These are phyloP conservation scores for Echeveria elegans DNA, from an alignment of 164 flowering plant genomes.

Conservation along the genomic window DNA sequence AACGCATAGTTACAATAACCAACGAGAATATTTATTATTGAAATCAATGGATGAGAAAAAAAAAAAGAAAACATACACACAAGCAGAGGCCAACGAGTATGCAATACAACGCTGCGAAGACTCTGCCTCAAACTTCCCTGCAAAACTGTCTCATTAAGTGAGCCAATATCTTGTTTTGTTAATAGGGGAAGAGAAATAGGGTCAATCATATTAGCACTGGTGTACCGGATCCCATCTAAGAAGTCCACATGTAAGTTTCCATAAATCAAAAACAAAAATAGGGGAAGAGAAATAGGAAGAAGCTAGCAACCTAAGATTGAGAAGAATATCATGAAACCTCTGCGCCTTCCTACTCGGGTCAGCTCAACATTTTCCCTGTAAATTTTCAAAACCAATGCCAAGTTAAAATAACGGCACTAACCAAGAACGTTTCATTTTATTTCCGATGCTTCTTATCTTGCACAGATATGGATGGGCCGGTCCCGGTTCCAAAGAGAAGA, in stretches of 20 bases:
- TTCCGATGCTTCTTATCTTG: slow-evolving; percentile 25
- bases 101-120: slow-evolving; percentile 87
- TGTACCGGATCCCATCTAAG: too few relatives aligned
- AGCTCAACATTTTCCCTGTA: slow-evolving; percentile 93
- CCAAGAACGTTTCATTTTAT: neutral
- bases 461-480: slow-evolving; percentile 93
- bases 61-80: slow-evolving; percentile 50
- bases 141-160: slow-evolving; percentile 3
- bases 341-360: slow-evolving; percentile 94
- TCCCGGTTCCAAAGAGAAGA: slow-evolving; percentile 83
- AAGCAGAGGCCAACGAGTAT: slow-evolving; percentile 84
- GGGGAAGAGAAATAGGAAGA: neutral
- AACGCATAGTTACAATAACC: neutral
- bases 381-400: slow-evolving; percentile 3
- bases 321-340: slow-evolving; percentile 98
- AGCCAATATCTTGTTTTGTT: neutral
- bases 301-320: slow-evolving; percentile 60
- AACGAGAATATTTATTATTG: neutral
- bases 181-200: too few relatives aligned
- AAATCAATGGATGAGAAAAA: neutral
- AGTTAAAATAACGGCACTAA: slow-evolving; percentile 5
- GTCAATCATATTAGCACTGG: too few relatives aligned
- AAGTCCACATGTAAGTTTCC: too few relatives aligned
- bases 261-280: neutral
- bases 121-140: slow-evolving; percentile 99